These are phyloP conservation scores for Porodaedalea pini DNA, from an alignment of 1,284 basidiomycete species.

Conservation along the genomic window DNA sequence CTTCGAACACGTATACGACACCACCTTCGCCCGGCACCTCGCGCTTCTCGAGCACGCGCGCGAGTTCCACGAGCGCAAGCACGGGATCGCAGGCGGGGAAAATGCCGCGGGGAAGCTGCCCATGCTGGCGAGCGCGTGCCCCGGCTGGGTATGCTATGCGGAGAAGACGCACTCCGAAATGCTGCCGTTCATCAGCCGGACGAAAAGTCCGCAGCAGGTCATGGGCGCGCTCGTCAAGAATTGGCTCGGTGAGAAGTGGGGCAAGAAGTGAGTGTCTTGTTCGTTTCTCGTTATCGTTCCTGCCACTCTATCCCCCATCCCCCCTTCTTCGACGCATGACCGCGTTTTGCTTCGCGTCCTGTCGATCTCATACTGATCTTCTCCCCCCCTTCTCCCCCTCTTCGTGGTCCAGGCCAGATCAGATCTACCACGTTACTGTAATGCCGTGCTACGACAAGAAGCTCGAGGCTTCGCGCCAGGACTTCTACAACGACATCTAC, in stretches of 20 bases:
- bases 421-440: constrained; percentile 93
- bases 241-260: constrained; percentile 67
- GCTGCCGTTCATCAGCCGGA: constrained; percentile 83
- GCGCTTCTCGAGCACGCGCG: constrained; percentile 77
- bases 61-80: constrained; percentile 78
- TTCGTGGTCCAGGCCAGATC: constrained; percentile 53
- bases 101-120: constrained; percentile 51
- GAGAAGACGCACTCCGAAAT: constrained; percentile 97
- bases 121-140: constrained; percentile 94
- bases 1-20: constrained; percentile 83
- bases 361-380: constrained; percentile 5
- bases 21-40: constrained; percentile 90
- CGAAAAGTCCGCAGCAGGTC: constrained; percentile 92
- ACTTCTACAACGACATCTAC: constrained; percentile 81
- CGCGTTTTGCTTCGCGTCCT: neutral
- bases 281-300: no score
- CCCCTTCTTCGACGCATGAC: neutral
- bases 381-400: neutral
- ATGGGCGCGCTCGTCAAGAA: constrained; percentile 92
- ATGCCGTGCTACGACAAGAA: constrained; percentile 99
- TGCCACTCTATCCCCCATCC: neutral
- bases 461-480: constrained; percentile 90
- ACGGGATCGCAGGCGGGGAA: constrained; percentile 13
- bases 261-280: constrained; percentile 52
- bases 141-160: constrained; percentile 99